A percentile compares a stretch with the other conserved stretches of the same genome.
phyloP scores from a whole-genome alignment of 441 rosid species.

The Erysimum pusillum region DNA sequence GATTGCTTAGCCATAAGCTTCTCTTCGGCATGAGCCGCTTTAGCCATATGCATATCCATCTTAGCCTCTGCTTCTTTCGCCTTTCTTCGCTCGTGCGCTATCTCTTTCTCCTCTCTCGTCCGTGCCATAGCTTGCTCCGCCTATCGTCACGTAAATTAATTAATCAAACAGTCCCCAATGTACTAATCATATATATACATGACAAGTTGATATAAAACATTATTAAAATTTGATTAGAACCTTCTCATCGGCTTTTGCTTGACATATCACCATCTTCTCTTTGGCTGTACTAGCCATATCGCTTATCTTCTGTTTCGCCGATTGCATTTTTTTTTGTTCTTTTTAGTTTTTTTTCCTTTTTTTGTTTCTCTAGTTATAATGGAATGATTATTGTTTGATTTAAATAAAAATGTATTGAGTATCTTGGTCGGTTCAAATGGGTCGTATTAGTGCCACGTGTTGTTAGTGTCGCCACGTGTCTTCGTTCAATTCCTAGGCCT shows the following conservation, averaged over 20 bases:
- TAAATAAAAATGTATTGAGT: conserved; percentile 1
- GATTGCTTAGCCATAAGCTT: conserved; percentile 51
- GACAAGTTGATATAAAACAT: not conserved
- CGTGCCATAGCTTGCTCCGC: conserved; percentile 59
- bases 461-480: conserved; percentile 2
- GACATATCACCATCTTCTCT: conserved; percentile 60
- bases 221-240: conserved; percentile 26
- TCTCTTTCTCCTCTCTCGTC: conserved; percentile 63
- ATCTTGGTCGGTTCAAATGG: conserved; percentile 10
- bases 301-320: conserved; percentile 69
- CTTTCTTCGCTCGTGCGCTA: conserved; percentile 62
- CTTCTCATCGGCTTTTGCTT: conserved; percentile 68
- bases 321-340: conserved; percentile 48
- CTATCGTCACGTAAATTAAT: conserved; percentile 41
- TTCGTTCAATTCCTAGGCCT: not conserved
- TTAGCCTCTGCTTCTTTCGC: conserved; percentile 73
- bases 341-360: not conserved
- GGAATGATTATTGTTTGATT: not conserved
- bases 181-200: too few species aligned
- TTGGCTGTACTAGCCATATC: conserved; percentile 72
- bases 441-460: conserved; percentile 9
- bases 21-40: conserved; percentile 54
- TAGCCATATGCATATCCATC: conserved; percentile 63
- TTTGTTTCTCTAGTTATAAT: not conserved
- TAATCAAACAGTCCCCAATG: not conserved